Base-by-base conservation (phyloP, 2,329 filamentous ascomycete genomes). In the Fonsecaea pedrosoi region DNA sequence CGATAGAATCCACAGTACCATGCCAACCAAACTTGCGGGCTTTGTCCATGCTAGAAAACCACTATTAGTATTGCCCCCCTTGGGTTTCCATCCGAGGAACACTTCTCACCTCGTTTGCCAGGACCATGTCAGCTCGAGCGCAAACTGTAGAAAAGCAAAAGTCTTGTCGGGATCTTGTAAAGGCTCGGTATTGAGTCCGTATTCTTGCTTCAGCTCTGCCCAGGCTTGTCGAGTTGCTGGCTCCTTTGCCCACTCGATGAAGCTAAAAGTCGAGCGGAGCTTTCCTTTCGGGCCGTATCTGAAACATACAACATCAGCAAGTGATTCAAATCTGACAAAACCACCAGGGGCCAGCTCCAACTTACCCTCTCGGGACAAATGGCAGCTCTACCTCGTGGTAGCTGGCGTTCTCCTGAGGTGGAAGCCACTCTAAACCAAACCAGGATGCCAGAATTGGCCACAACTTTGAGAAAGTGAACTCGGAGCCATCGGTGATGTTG, bases 181-280 rank as follows among this genome's bases (percentile, higher is more conserved):
- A n/a, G 64, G 64, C 15, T 66, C 59, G 54, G 58, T 57, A 25
- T 50, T 62, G 13, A 66, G 64, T 30, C 54, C 15, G 54, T 67
- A 38, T 60, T 67, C 60, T 48, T 56, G 15, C 37, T 56, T 77
- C 12, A 85, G 74, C 66, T 82, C 78, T 34, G 74, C 74, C 83
- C 83, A 85, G 0, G 81, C 79, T 21, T 78, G 70, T 53, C 78
- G 74, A 2, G 84, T 82, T 38, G 80, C 78, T 0, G 75, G 72
- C 54, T 78, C 73, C 62, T 78, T 75, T 1, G 82, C 81, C 84
- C 84, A 86, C 15, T 81, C 75, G 0, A 76, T 73, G 1, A 85
- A 72, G 3, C 73, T 78, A 68, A 82, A 84, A 0, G 74, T 76
- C 7, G 76, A 77, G 0, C 78, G 77, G 12, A 80, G 73, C 9